Evolutionary conservation across 192 early-diverging fungal species (phyloP), one percentile per base, ranked within the genome.

Genomic region (Backusella tarrabulga): DNA sequence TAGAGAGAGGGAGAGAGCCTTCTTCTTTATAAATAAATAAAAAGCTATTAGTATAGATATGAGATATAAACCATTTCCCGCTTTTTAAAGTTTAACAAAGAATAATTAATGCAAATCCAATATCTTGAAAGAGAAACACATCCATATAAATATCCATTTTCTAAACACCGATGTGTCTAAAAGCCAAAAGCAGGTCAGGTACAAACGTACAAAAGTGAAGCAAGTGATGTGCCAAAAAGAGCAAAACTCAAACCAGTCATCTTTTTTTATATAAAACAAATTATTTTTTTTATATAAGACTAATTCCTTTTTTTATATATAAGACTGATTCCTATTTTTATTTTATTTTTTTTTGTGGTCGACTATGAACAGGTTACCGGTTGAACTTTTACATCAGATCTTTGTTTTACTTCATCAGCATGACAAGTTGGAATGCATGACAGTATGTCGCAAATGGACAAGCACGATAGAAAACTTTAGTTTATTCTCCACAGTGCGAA

Each of bases 391-490:
- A 63, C 56, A 63, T 1, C 7, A 63, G 56, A 63, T 63, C 23
- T 63, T 63, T 63, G 1, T 1, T 12, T 63, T 63, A 29, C 21
- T 63, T 26, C 56, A 63, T 63, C 56, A 63, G 12, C 21, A 63
- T 63, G 56, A 63, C 56, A 63, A 63, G 56, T 63, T 63, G 56
- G 56, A 63, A 63, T 63, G 56, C 9, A 63, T 63, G 56, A 63
- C 56, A 0, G 23, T 63, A 0, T 63, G 56, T 29, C 21, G 9
- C 7, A 12, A 14, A 29, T 63, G 56, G 56, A 2, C 56, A 63
- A 63, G 3, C 56, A 14, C 23, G 4, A 63, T 63, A 29, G 56
- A 63, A 14, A 63, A 29, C 9, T 29, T 29, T 7, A 26, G 56
- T 63, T 14, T 63, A 63, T 63, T 63, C 0, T 29, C 11, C 3